These are phyloP conservation scores for Saccharomycopsis fodiens DNA, from an alignment of 805 yeast species.

Conservation along the genomic window DNA sequence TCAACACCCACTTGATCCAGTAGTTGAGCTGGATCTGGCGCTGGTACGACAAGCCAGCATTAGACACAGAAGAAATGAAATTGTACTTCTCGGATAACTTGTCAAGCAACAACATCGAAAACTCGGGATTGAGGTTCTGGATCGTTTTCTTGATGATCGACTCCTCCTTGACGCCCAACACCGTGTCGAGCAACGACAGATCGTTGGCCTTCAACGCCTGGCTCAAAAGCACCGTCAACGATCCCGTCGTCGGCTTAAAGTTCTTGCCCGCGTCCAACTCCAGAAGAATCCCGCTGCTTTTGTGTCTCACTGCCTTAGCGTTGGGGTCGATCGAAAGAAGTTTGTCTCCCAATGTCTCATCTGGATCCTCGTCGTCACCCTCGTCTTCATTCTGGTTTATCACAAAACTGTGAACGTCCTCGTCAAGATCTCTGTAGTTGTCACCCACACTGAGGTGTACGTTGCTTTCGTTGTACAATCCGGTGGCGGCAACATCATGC, in stretches of 20 bases:
- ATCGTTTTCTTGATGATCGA: conserved; percentile 47
- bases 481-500: conserved; percentile 43
- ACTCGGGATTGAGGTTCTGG: conserved; percentile 44
- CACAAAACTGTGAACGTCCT: conserved; percentile 27
- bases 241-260: conserved; percentile 53
- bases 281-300: conserved; percentile 21
- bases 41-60: conserved; percentile 39
- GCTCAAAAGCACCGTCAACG: conserved; percentile 73
- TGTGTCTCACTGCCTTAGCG: conserved; percentile 21
- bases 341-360: conserved; percentile 50
- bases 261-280: conserved; percentile 22
- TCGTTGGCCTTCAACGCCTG: conserved; percentile 89
- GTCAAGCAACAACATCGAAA: conserved; percentile 51
- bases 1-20: conserved; percentile 86
- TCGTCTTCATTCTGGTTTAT: conserved; percentile 30
- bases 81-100: conserved; percentile 42
- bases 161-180: conserved; percentile 49
- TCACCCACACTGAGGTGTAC: conserved; percentile 46
- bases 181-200: conserved; percentile 76
- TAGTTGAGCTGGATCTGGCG: conserved; percentile 40
- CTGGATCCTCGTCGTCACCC: conserved; percentile 30
- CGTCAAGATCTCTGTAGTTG: conserved; percentile 49
- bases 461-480: conserved; percentile 51
- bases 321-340: conserved; percentile 26
- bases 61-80: conserved; percentile 15